Base-by-base conservation (phyloP, 306 rosid genomes). In the Betula pendula region DNA sequence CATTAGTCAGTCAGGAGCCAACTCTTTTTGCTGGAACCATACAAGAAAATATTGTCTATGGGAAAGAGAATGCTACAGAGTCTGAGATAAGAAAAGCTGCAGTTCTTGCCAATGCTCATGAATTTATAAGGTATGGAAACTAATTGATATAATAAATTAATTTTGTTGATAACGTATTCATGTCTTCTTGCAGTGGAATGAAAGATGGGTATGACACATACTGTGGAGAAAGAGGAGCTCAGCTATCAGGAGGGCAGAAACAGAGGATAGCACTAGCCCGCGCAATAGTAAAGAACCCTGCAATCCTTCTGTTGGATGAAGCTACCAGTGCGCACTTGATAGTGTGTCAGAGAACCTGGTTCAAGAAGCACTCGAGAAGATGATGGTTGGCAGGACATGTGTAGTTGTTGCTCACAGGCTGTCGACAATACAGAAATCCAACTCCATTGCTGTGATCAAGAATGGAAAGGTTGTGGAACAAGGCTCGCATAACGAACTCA, bases 291-390 rank as follows among this genome's bases (percentile, higher is more conserved):
- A 95, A 89, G 91, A 90, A 90, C 53, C 92, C 97, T 7, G 68
- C 97, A 80, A 89, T 95, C 68, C 92, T 95, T 8, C 89, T 95
- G 11, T 84, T 95, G 14, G 97, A 95, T 53, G 96, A 92, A 81
- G 97, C 97, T 1, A 95, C 99, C 2, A 89, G 97, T 81, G 98
- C 97, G 98, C 97, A 77, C 96, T 92, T 55, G 98, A 95, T 48
- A 92, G 97, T 62, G 89, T 85, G 40, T 92, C 99, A 15, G 97
- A 90, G 81, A 86, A 85, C 12, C 77, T 87, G 31, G 90, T 84
- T 69, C 88, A 92, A 81, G 97, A 87, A 74, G 93, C 97, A 35
- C 86, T 93, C 19, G 95, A 93, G 77, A 93, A 91, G 80, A 89
- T 91, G 88, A 90, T 84, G 92, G 87, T 82, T 52, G 90, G 84